These are phyloP conservation scores for Trichoderma sp. DNA, from an alignment of 2,329 filamentous ascomycete species.

Conservation along the genomic window DNA sequence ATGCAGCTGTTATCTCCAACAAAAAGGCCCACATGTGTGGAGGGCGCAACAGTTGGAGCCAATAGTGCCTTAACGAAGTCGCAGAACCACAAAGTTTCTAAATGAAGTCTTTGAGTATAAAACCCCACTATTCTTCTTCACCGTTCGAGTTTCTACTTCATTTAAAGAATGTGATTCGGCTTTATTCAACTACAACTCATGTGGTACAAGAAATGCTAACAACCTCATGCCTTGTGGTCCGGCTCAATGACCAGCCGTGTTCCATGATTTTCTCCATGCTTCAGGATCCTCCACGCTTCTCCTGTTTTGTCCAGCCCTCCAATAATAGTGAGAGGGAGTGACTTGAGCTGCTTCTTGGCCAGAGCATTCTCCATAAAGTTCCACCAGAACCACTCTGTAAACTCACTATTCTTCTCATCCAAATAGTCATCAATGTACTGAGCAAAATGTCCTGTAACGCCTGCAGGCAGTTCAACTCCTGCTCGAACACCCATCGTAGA, in stretches of 20 bases:
- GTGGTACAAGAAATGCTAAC: background rate
- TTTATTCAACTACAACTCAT: background rate
- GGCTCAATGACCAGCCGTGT: slow-evolving; percentile 29
- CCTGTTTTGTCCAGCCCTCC: background rate
- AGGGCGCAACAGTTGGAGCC: background rate
- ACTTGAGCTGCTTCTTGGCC: background rate
- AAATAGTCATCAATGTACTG: slow-evolving; percentile 16
- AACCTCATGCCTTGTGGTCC: background rate
- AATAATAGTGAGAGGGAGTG: background rate
- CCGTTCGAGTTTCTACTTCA: background rate
- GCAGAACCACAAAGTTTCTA: background rate
- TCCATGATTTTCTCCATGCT: background rate
- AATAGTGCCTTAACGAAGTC: background rate
- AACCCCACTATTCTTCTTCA: background rate
- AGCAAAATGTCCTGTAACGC: background rate
- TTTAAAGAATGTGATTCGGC: background rate
- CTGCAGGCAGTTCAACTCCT: slow-evolving; percentile 8
- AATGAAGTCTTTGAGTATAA: background rate
- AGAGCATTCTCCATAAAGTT: slow-evolving; percentile 9
- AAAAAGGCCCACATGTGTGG: background rate
- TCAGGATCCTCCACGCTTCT: background rate
- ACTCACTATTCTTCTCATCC: slow-evolving; percentile 16
- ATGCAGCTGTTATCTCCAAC: too few relatives aligned
- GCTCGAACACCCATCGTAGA: slow-evolving; percentile 11
- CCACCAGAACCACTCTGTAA: slow-evolving; percentile 22